These are phyloP conservation scores for Candolleomyces efflorescens DNA, from an alignment of 768 basidiomycete genomes.

Conservation along the genomic window DNA sequence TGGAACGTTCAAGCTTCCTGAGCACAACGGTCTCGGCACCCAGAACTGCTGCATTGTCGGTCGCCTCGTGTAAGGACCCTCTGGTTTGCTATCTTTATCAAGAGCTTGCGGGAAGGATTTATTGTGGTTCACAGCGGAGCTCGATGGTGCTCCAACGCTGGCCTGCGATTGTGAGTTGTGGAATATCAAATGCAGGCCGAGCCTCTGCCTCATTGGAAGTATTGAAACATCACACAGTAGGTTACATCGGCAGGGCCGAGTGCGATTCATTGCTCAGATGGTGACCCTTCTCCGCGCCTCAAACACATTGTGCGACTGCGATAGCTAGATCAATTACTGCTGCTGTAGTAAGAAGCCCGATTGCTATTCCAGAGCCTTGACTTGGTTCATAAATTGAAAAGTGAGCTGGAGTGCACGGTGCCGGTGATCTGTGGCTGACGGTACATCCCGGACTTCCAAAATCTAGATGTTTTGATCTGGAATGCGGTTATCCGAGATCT, in stretches of 20 bases:
- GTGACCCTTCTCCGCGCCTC: too few relatives aligned
- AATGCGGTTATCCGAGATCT: slow-evolving; percentile 9
- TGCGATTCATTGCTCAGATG: too few relatives aligned
- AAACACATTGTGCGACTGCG: too few relatives aligned
- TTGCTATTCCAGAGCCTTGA: background rate
- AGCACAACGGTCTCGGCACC: too few relatives aligned
- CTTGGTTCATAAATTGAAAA: background rate
- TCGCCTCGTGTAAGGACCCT: too few relatives aligned
- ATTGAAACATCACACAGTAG: background rate
- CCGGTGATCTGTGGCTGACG: slow-evolving; percentile 1
- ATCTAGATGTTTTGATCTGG: slow-evolving; percentile 7
- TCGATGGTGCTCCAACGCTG: too few relatives aligned
- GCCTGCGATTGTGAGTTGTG: background rate
- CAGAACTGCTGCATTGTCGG: too few relatives aligned
- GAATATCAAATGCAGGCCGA: background rate
- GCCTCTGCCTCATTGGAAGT: background rate
- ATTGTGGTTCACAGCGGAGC: too few relatives aligned
- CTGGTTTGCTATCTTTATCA: too few relatives aligned
- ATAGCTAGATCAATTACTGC: too few relatives aligned
- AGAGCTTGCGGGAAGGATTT: too few relatives aligned
- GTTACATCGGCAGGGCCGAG: background rate
- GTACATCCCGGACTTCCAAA: slow-evolving; percentile 10
- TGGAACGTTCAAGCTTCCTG: too few relatives aligned
- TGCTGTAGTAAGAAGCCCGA: background rate
- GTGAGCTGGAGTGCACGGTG: background rate